Base-by-base conservation (phyloP, 106 monocot genomes). In the Chionographis japonica region DNA sequence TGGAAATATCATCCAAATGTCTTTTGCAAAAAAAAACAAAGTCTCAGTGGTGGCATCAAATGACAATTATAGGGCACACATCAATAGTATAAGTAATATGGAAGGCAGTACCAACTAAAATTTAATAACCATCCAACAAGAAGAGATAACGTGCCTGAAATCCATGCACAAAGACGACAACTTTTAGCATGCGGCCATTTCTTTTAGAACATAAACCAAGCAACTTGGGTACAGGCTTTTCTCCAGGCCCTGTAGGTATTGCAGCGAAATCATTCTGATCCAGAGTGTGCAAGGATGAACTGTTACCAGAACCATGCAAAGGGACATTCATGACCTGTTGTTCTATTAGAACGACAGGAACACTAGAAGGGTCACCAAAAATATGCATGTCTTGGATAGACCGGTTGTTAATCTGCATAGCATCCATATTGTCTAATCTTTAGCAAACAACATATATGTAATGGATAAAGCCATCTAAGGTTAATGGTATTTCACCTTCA, bases 151-250 rank as follows among this genome's bases (percentile, higher is more conserved):
- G 52, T 83, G 71, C 97, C 97, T 98, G 97, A 90, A 98, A 98
- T 68, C 97, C 97, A 85, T 92, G 97, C 56, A 98, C 97, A 81
- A 98, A 98, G 60, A 98, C 66, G n/a, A 87, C 92, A 42, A 80
- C 76, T 78, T 77, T 82, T 41, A 98, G 68, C 35, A 83, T 49
- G 1, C 92, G 81, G 14, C 68, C 72, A 53, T 63, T 74, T 81
- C 60, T 85, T 69, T 81, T 90, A 35, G 69, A 42, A 13, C 61
- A n/a, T 50, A 58, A 54, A 52, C 63, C 73, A 61, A 72, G 37
- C 37, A 74, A 49, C 56, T 78, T 84, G 0, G 72, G 57, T 16
- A 75, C 42, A 53, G 37, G 27, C 61, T 59, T 74, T 61, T 81
- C 85, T 65, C 68, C 61, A 61, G 42, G 54, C 18, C 35, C 69